These are phyloP conservation scores for Pseudohyphozyma bogoriensis DNA, from an alignment of 768 basidiomycete genomes.

Conservation along the genomic window DNA sequence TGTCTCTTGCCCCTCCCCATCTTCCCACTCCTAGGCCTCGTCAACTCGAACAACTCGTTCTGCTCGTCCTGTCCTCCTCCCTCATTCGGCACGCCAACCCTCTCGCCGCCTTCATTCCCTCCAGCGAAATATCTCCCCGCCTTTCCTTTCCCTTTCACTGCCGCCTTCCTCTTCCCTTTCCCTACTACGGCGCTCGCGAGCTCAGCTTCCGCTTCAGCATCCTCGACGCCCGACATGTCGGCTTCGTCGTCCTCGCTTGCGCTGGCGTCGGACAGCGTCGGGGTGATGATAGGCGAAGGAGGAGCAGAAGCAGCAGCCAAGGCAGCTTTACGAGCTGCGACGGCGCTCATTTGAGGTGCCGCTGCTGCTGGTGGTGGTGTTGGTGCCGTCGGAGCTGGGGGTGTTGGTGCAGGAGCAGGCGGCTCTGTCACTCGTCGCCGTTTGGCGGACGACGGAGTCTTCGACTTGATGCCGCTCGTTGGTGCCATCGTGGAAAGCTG, in stretches of 20 bases:
- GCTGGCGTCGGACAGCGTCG: conserved; percentile 3
- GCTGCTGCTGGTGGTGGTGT: no score
- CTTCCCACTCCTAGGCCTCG: conserved; percentile 39
- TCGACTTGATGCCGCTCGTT: no score
- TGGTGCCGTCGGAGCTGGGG: no score
- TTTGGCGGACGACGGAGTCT: no score
- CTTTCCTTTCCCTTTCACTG: not conserved
- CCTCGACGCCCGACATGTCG: not conserved
- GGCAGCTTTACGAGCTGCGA: conserved; percentile 61
- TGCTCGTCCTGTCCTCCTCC: conserved; percentile 20
- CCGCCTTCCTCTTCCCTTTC: not conserved
- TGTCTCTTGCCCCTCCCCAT: conserved; percentile 19
- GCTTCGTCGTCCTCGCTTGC: conserved; percentile 3
- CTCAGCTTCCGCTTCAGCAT: not conserved
- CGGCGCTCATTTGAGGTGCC: no score
- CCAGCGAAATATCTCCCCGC: conserved; percentile 5
- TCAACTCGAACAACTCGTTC: conserved; percentile 39
- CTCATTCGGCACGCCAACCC: conserved; percentile 4
- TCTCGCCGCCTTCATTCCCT: not conserved
- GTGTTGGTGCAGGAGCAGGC: no score
- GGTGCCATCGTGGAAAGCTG: no score
- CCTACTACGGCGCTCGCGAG: not conserved
- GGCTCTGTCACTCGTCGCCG: no score
- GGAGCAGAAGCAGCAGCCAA: not conserved
- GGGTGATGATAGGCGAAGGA: not conserved